Evolutionary conservation across 1,139 yeast genomes (phyloP).

Genomic region (Chernovozyma sophiae-reginae): DNA sequence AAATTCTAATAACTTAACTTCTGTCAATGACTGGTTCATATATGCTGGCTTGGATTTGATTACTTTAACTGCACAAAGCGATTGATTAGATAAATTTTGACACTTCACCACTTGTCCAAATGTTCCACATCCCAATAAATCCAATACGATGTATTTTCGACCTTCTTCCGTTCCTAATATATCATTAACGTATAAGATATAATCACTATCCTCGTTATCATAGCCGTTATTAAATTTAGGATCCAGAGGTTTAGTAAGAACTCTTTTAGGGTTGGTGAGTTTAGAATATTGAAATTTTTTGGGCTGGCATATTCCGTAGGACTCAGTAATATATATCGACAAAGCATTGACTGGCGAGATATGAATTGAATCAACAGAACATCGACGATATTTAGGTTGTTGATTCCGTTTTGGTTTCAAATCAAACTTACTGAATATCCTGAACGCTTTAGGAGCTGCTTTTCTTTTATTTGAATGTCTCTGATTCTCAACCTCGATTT

Average conservation of each 20-base stretch:
- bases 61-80: conserved; percentile 90
- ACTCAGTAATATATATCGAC: conserved; percentile 71
- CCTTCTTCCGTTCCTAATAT: conserved; percentile 87
- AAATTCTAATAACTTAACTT: conserved; percentile 80
- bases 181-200: conserved; percentile 90
- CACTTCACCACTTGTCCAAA: conserved; percentile 99
- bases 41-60: conserved; percentile 91
- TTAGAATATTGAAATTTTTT: conserved; percentile 75
- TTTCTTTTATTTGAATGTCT: conserved; percentile 18
- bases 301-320: conserved; percentile 85
- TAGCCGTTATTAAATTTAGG: conserved; percentile 76
- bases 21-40: conserved; percentile 87
- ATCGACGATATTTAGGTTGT: conserved; percentile 76
- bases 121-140: conserved; percentile 92
- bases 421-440: conserved; percentile 45
- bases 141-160: conserved; percentile 81
- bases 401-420: conserved; percentile 59
- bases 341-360: conserved; percentile 85
- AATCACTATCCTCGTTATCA: conserved; percentile 88
- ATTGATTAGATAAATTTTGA: conserved; percentile 84
- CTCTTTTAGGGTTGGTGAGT: conserved; percentile 85
- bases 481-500: conserved; percentile 27
- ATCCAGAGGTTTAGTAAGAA: conserved; percentile 87
- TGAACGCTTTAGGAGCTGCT: conserved; percentile 37
- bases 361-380: conserved; percentile 71